Base-by-base conservation (phyloP, 1,284 basidiomycete species). In the Paramarasmius palmivorus region DNA sequence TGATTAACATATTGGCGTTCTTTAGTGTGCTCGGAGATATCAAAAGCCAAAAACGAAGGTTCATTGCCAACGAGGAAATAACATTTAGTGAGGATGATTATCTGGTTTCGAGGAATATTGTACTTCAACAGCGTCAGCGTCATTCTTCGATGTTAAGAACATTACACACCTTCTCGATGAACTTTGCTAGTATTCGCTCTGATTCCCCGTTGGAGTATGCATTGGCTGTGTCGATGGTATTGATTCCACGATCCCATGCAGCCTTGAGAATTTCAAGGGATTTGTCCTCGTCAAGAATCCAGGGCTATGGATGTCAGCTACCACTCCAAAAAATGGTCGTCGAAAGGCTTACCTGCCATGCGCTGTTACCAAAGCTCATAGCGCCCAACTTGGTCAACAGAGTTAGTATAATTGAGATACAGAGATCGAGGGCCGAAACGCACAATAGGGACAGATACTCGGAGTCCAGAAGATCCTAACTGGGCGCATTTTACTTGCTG, bases 21-120 rank as follows among this genome's bases (percentile, higher is more conserved):
- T 1, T 68, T 37, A 9, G 54, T 50, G 17, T 66, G 57, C 2
- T 35, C 47, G 0, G n/a, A n/a, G n/a, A n/a, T n/a, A n/a, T n/a
- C 14, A 12, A 0, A 29, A 9, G 15, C 29, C 19, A 17, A 22
- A 34, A 9, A 19, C 23, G 15, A 49, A 15, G 53, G 22, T 29
- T 51, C 49, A 42, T 40, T 29, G 9, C n/a, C 45, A 1, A 70
- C 67, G 26, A 60, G 22, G 2, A 58, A 56, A 82, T 73, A 40
- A 79, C 57, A 15, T n/a, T n/a, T n/a, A n/a, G n/a, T n/a, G n/a
- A n/a, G n/a, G n/a, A n/a, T n/a, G n/a, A n/a, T n/a, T n/a, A 82
- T 57, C 17, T 78, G 73, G 23, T 79, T 70, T 38, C 86, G 74
- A 6, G 82, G 81, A 47, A 88, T 80, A 15, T 79, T 63, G 63